Conservation (phyloP, 495 filamentous ascomycete genomes). For the Lepidopterella palustris region DNA sequence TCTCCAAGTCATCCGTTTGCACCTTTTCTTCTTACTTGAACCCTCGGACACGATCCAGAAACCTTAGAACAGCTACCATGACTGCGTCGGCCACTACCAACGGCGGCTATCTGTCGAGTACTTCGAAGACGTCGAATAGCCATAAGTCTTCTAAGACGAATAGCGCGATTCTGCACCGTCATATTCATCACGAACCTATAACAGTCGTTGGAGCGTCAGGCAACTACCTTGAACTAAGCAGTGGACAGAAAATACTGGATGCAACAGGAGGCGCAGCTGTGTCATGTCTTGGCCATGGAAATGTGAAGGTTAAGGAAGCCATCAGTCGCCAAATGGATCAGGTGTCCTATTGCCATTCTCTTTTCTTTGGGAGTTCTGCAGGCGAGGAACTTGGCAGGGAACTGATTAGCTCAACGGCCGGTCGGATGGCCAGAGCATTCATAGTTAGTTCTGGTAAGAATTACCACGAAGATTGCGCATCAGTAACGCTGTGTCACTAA, state of each 20-base stretch:
- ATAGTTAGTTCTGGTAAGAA: slow-evolving; percentile 54
- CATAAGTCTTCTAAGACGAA: not conserved
- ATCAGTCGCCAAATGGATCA: slow-evolving; percentile 9
- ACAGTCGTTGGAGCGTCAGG: slow-evolving; percentile 1
- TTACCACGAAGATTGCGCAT: not conserved
- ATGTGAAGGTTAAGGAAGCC: slow-evolving; percentile 26
- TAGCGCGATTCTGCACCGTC: slow-evolving; percentile 7
- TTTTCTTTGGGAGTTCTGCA: slow-evolving; percentile 15
- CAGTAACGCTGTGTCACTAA: not conserved
- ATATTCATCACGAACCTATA: not conserved
- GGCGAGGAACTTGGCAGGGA: slow-evolving; percentile 41
- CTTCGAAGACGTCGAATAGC: not conserved
- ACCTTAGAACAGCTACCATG: not conserved
- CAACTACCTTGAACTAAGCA: slow-evolving; percentile 9
- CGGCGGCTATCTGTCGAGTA: not conserved
- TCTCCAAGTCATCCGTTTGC: too few relatives aligned
- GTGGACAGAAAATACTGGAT: slow-evolving; percentile 35
- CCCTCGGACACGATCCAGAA: too few relatives aligned
- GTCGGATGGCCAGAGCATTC: slow-evolving; percentile 38
- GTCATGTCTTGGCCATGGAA: slow-evolving; percentile 35
- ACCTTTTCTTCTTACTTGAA: too few relatives aligned
- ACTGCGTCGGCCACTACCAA: not conserved
- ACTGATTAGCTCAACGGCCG: slow-evolving; percentile 31
- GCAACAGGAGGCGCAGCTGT: slow-evolving; percentile 39
- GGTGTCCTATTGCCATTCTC: slow-evolving; percentile 16